Percentiles rank a stretch among this genome's conserved stretches.
Evolutionary conservation across 306 rosid species (phyloP).

Genomic region (Lathyrus aphaca): DNA sequence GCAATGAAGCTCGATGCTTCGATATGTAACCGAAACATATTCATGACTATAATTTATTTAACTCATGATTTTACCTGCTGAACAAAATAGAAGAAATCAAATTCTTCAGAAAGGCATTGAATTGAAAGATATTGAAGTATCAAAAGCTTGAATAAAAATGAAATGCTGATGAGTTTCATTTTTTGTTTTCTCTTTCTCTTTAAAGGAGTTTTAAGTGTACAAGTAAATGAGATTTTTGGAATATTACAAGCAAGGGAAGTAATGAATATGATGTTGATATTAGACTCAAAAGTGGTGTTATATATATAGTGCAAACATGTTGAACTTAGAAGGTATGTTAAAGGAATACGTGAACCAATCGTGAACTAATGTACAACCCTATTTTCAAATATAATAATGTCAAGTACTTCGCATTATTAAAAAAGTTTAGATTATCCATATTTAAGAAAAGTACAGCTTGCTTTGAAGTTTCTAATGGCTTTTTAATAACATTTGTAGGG

Average conservation of each 20-base stretch:
- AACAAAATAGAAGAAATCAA: constrained; percentile 89
- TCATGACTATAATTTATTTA: not conserved
- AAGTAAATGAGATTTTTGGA: not conserved
- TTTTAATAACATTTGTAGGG: too few relatives aligned
- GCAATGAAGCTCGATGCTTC: too few relatives aligned
- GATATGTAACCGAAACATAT: too few relatives aligned
- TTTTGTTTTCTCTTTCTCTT: not conserved
- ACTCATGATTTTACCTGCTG: constrained; percentile 57
- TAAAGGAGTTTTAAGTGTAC: not conserved
- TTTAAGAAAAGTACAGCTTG: not conserved
- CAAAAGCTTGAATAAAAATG: constrained; percentile 48
- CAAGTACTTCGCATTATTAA: constrained; percentile 9
- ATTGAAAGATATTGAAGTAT: constrained; percentile 54
- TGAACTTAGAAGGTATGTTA: constrained; percentile 33
- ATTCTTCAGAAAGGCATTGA: constrained; percentile 54
- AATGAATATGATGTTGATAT: constrained; percentile 22
- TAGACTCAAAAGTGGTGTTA: constrained; percentile 28
- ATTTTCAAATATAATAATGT: constrained; percentile 10
- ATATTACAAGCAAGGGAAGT: constrained; percentile 16
- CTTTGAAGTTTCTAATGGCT: constrained; percentile 6
- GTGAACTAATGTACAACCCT: not conserved
- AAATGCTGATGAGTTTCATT: constrained; percentile 44
- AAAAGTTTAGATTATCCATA: constrained; percentile 1
- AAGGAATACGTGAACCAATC: constrained; percentile 47
- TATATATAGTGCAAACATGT: constrained; percentile 27